Percentiles rank a stretch among this genome's conserved stretches.
These are phyloP conservation scores for Nannochloris sp. DNA, from an alignment of 139 green algal genomes.

Conservation along the genomic window DNA sequence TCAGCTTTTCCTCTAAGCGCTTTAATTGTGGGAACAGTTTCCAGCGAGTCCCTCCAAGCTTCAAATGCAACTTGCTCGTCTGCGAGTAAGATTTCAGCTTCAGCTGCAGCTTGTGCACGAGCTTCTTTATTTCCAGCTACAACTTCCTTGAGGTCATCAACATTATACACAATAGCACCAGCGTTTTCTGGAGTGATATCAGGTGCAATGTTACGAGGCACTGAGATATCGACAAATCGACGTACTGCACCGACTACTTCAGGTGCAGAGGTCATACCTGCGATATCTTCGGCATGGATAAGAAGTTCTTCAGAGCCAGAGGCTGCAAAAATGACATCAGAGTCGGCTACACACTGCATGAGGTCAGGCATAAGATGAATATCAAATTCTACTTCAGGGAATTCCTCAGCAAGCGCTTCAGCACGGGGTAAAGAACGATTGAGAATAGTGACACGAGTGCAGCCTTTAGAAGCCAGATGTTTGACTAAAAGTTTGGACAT, in stretches of 20 bases:
- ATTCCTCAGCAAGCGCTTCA: slow-evolving; percentile 87
- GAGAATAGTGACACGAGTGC: slow-evolving; percentile 80
- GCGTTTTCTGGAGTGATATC: slow-evolving; percentile 61
- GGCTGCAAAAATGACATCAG: slow-evolving; percentile 91
- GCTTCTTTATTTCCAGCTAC: slow-evolving; percentile 93
- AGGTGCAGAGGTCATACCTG: slow-evolving; percentile 10
- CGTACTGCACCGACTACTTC: slow-evolving; percentile 64
- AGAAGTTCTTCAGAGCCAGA: slow-evolving; percentile 81
- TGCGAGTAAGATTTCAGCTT: slow-evolving; percentile 55
- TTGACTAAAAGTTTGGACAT: slow-evolving; percentile 98
- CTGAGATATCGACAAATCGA: slow-evolving; percentile 96
- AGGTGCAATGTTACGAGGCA: slow-evolving; percentile 91
- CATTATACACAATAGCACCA: slow-evolving; percentile 89
- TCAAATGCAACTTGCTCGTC: slow-evolving; percentile 85
- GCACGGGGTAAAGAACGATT: slow-evolving; percentile 86
- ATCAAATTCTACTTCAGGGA: slow-evolving; percentile 89
- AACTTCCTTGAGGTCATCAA: slow-evolving; percentile 98
- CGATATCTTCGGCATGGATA: slow-evolving; percentile 60
- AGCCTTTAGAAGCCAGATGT: slow-evolving; percentile 94
- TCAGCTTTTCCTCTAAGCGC: slow-evolving; percentile 89
- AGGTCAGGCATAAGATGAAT: slow-evolving; percentile 92
- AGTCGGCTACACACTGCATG: slow-evolving; percentile 62
- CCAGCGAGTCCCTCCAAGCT: slow-evolving; percentile 92
- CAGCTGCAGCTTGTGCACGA: slow-evolving; percentile 56
- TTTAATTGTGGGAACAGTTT: slow-evolving; percentile 99